Evolutionary conservation across 371 early-diverging fungal genomes (phyloP).

Genomic region (Paraphysoderma sedebokerense): DNA sequence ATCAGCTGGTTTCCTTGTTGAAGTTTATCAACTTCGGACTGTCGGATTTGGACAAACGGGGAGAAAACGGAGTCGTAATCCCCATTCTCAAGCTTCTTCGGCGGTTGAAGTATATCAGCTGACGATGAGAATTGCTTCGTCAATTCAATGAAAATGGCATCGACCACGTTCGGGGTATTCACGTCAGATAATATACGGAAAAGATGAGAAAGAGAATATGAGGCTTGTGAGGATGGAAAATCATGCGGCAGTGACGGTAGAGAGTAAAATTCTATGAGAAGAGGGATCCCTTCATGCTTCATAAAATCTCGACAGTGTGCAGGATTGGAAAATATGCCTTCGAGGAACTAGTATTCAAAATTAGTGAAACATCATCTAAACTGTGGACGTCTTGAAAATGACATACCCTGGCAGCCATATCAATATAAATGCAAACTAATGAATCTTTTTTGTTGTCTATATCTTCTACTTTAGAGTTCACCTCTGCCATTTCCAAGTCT

Average conservation of each 20-base stretch:
- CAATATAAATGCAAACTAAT: slow-evolving; percentile 24
- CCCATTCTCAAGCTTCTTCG: background rate
- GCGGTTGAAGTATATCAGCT: background rate
- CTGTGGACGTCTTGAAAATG: background rate
- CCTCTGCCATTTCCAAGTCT: background rate
- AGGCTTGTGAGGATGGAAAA: slow-evolving; percentile 44
- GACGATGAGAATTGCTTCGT: background rate
- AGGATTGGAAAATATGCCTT: slow-evolving; percentile 67
- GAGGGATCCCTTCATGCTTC: slow-evolving; percentile 41
- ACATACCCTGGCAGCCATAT: slow-evolving; percentile 26
- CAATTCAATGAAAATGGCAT: slow-evolving; percentile 17
- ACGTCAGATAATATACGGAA: slow-evolving; percentile 52
- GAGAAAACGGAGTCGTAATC: too few species aligned
- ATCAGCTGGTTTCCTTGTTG: slow-evolving; percentile 30
- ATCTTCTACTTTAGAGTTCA: slow-evolving; percentile 11
- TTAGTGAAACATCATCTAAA: background rate
- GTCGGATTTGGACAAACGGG: too few species aligned
- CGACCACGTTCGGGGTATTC: slow-evolving; percentile 27
- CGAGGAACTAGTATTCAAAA: slow-evolving; percentile 41
- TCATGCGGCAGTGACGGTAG: slow-evolving; percentile 57
- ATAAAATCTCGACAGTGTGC: slow-evolving; percentile 55
- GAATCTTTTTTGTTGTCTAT: slow-evolving; percentile 34
- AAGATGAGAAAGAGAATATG: slow-evolving; percentile 48
- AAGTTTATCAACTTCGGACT: slow-evolving; percentile 22
- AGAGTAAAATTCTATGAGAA: slow-evolving; percentile 39